Evolutionary conservation across 352 stramenopile species (phyloP).

Genomic region (Pseudoperonospora humuli): DNA sequence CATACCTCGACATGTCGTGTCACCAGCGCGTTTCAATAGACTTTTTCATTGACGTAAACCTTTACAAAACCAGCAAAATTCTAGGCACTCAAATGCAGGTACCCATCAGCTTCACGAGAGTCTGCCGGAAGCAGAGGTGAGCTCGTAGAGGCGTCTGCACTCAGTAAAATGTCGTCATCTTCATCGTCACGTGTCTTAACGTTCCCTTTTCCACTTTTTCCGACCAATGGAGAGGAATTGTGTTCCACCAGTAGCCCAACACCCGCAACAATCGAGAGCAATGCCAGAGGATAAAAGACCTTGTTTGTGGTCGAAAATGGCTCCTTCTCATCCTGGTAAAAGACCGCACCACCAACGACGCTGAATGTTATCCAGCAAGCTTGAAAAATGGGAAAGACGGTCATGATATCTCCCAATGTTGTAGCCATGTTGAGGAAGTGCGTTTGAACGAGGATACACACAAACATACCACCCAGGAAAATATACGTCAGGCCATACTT

Average conservation of each 20-base stretch:
- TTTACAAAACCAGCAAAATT: conserved; percentile 4
- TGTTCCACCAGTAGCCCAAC: conserved; percentile 72
- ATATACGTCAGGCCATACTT: conserved; percentile 80
- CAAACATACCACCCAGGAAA: conserved; percentile 80
- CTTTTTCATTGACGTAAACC: conserved; percentile 15
- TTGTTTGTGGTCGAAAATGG: conserved; percentile 44
- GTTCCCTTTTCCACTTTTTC: conserved; percentile 5
- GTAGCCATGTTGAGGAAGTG: conserved; percentile 86
- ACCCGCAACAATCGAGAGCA: conserved; percentile 59
- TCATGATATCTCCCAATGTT: conserved; percentile 81
- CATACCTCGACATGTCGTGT: conserved; percentile 3
- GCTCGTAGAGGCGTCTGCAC: conserved; percentile 57
- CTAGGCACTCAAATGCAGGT: conserved; percentile 36
- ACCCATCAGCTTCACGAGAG: conserved; percentile 36
- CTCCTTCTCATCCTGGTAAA: conserved; percentile 69
- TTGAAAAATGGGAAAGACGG: conserved; percentile 85
- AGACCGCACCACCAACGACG: conserved; percentile 74
- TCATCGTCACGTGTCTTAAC: conserved; percentile 26
- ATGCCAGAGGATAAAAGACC: conserved; percentile 65
- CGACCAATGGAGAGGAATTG: conserved; percentile 18
- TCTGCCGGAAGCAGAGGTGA: conserved; percentile 46
- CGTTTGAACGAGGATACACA: conserved; percentile 81
- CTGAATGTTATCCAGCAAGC: conserved; percentile 86
- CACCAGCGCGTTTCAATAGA: conserved; percentile 11
- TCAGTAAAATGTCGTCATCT: conserved; percentile 49